A percentile compares a stretch with the other conserved stretches of the same genome.
These are phyloP conservation scores for Larix kaempferi DNA, from an alignment of 75 land plant genomes.

Conservation along the genomic window DNA sequence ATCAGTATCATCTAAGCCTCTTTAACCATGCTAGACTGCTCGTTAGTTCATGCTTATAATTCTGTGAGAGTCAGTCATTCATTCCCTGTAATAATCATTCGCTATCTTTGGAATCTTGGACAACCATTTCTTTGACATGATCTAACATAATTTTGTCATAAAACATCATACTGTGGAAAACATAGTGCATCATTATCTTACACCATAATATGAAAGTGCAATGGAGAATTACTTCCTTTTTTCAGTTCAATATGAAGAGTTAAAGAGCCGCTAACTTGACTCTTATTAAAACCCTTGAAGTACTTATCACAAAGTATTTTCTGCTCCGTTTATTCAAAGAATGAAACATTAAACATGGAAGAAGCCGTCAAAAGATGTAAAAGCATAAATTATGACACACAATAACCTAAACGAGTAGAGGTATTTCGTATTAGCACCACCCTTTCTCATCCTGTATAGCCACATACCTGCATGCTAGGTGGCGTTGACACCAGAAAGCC, in stretches of 20 bases:
- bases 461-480: background rate
- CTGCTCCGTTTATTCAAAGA: too few relatives aligned
- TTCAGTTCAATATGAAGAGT: background rate
- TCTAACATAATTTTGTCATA: background rate
- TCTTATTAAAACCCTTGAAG: background rate
- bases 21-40: background rate
- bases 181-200: background rate
- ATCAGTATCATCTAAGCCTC: background rate
- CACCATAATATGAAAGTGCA: background rate
- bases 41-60: background rate
- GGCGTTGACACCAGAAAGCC: background rate
- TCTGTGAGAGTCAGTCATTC: background rate
- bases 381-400: background rate
- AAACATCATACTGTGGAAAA: background rate
- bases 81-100: background rate
- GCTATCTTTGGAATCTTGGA: background rate
- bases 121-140: background rate
- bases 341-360: background rate
- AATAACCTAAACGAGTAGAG: too few relatives aligned
- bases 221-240: background rate
- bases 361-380: background rate
- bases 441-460: background rate
- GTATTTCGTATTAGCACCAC: too few relatives aligned
- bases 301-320: background rate
- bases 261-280: background rate